Base-by-base conservation (phyloP, 768 basidiomycete species). In the Podaxis carcinomalis region DNA sequence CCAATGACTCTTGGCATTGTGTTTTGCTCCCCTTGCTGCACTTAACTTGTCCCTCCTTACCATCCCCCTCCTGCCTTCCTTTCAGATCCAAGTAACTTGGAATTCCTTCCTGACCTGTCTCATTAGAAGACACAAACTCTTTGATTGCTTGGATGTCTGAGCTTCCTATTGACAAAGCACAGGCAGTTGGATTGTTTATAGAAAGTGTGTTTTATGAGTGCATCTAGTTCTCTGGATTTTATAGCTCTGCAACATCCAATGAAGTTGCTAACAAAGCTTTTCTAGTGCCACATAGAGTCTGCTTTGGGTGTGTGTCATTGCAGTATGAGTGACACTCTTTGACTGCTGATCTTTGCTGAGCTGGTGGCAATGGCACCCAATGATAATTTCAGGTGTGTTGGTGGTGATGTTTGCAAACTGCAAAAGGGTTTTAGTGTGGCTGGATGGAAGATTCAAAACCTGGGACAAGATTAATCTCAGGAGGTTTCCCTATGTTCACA, bases 111-210 rank as follows among this genome's bases (percentile, higher is more conserved):
- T 11, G 39, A 4, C 39, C 39, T 14, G 39, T 16, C 6, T 28
- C 28, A 40, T 40, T 14, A 5, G 14, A 44, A 14, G 42, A n/a
- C 6, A 16, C 39, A 16, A 40, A 40, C 39, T 1, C 39, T 40
- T 16, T 13, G 39, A 11, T 16, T 2, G 39, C 39, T 3, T 10
- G 39, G 16, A 46, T 46, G 44, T 16, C 44, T 0, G 44, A 13
- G 42, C 66, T 76, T 59, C 73, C 73, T 1, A 73, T 73, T 25
- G 74, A 74, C 59, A 68, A 73, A 14, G 77, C 77, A 35, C 74
- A 77, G 65, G 65, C 77, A 28, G 75, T 78, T 14, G 77, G 68
- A 19, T 61, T 77, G 23, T 78, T 79, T 68, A 74, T 77, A 70
- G 77, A 76, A 57, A 70, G 70, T 54, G 71, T 78, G 28, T 72